phyloP scores from a whole-genome alignment of 179 eudicot species.

The Carnegiea gigantea region DNA sequence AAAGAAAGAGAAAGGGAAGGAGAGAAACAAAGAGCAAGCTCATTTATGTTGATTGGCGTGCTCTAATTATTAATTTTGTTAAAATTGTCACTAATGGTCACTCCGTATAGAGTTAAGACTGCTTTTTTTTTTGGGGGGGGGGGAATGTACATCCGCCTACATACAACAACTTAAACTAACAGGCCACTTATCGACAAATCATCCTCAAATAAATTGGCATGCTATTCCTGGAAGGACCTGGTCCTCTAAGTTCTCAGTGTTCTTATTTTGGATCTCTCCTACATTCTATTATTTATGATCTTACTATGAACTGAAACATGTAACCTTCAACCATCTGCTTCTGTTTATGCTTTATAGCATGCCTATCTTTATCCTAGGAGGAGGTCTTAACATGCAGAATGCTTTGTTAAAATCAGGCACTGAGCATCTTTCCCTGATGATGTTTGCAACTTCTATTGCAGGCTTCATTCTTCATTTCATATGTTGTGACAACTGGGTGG shows the following conservation, averaged over 20 bases:
- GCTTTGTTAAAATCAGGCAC: background rate
- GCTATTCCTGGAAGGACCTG: too few species aligned
- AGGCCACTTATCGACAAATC: too few species aligned
- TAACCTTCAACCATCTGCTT: background rate
- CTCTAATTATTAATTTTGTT: background rate
- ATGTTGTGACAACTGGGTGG: slow-evolving; percentile 95
- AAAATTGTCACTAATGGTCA: background rate
- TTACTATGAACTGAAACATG: too few species aligned
- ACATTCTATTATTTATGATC: too few species aligned
- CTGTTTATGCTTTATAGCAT: background rate
- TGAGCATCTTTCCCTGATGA: slow-evolving; percentile 2
- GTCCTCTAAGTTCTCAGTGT: too few species aligned
- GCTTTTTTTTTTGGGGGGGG: too few species aligned
- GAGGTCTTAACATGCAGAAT: background rate
- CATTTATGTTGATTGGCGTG: background rate
- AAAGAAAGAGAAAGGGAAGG: background rate
- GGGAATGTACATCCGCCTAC: background rate
- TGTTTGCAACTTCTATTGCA: slow-evolving; percentile 36
- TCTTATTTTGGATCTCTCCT: too few species aligned
- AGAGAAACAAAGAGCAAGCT: background rate
- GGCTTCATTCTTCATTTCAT: slow-evolving; percentile 92
- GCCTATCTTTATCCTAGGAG: background rate
- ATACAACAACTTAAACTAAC: background rate
- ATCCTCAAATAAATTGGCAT: too few species aligned
- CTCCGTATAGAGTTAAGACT: background rate